Evolutionary conservation across 257 asterid genomes (phyloP), one percentile per base, ranked within the genome.

Genomic region (Linaria vulgaris): DNA sequence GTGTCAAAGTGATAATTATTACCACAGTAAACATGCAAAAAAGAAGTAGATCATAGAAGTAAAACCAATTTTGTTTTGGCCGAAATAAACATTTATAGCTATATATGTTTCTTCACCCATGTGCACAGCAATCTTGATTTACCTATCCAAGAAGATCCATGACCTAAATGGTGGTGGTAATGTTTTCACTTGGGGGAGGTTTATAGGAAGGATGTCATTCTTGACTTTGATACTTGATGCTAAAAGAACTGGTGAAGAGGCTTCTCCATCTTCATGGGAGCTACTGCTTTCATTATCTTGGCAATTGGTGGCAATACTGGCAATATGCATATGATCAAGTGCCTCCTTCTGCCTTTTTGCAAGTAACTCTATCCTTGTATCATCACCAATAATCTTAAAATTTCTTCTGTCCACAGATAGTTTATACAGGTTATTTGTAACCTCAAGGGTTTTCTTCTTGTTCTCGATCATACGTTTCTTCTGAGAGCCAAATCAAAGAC

Each of bases 271-370:
- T 75, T 85, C 97, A 66, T 82, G 82, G 65, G 86, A 76, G 74
- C 87, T 82, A 75, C 75, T 77, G 69, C 94, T 82, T 66, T 70
- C 96, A 39, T 71, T 79, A 72, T 86, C 88, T 67, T 80, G 94
- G 69, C 75, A 73, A 67, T 83, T 69, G 34, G 82, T 76, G 69
- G 78, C 83, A 56, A 94, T 82, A 47, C 92, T 95, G 66, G 73
- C 82, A n/a, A n/a, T n/a, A 69, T 85, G 96, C 89, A 85, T 77
- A 68, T n/a, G n/a, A n/a, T 84, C 86, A 73, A 84, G 76, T 58
- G 95, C 96, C 78, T 87, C 95, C 75, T 80, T 84, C 78, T 87
- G 95, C 78, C 99, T 87, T 79, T 84, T 90, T 38, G 94, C 86
- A 71, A 94, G 80, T 71, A 87, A 80, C 75, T 90, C 88, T 52